Evolutionary conservation across 2,329 filamentous ascomycete genomes (phyloP), one percentile per base, ranked within the genome.

Genomic region (Thermoascus crustaceus): DNA sequence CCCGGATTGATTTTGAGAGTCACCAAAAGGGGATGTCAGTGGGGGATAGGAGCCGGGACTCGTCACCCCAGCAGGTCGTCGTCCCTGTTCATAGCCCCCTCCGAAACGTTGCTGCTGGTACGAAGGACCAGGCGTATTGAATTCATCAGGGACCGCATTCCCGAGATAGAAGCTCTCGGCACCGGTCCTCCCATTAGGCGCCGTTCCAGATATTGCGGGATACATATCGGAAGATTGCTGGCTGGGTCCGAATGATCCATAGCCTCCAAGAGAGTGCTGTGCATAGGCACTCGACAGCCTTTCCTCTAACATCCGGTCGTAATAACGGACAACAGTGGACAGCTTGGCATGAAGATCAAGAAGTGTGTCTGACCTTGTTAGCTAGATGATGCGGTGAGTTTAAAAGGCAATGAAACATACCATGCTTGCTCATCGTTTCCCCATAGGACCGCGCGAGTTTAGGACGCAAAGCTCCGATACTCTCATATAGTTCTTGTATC

Each of bases 401-500:
- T 21, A 35, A 22, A 20, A 17, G 3, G n/a, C 3, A 11, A 1
- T 19, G 19, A 2, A 5, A 64, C 77, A 57, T 67, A 85, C 85
- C 88, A 60, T 96, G 91, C 63, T 98, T 98, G 75, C 91, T 96
- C 91, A 98, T 96, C 0, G 91, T 95, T 66, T 98, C 91, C 37
- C 91, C 91, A 55, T 96, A 95, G 0, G 89, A 95, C 38, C 91
- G 77, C 4, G 91, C 91, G 37, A 98, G 71, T 60, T 98, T 98
- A 1, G 91, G 91, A 32, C 91, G 76, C 43, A 98, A 67, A 10
- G 86, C 75, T n/a, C 89, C 87, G 50, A 98, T 96, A 50, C 88
- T 93, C 54, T 96, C 91, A 57, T 98, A 98, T 4, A 98, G 70
- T 63, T 98, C 91, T 61, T 98, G 91, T 33, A 98, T 95, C 57